Base-by-base conservation (phyloP, 2,329 filamentous ascomycete species). In the Xylariaceae sp. region DNA sequence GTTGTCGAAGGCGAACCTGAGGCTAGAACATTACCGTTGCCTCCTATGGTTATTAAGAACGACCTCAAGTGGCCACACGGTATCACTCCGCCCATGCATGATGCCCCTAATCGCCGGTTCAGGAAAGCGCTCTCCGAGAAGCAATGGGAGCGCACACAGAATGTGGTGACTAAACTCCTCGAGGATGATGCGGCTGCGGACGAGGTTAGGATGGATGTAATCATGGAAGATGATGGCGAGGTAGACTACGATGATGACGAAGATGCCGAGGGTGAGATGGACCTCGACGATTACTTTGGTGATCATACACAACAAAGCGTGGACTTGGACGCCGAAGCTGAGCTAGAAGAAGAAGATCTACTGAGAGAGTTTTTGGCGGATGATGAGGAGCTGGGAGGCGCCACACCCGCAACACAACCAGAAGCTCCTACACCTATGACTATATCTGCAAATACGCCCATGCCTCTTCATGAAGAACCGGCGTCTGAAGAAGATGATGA, bases 21-120 rank as follows among this genome's bases (percentile, higher is more conserved):
- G 66, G 86, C 86, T 1, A 75, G 79, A 64, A 77, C 75, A n/a
- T 78, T 75, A 49, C 80, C 85, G n/a, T 74, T 95, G 13, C 91
- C 91, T 1, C 71, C 77, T 49, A 86, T 90, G 63, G 79, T 95
- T 47, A 81, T 51, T 19, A 67, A 89, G 63, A 75, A 71, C 68
- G 85, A 72, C 5, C 85, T 86, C 63, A 86, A 84, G 65, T 95
- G 88, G 76, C 87, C 90, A 1, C 91, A 95, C 70, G 91, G 91
- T 30, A 76, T 96, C 18, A 94, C 90, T 1, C 89, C 91, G 5
- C 91, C 91, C 1, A 89, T 95, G 85, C 87, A 89, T 67, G 89
- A 89, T 74, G 89, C 87, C 41, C 80, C 88, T 41, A 90, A 89
- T 68, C 83, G 89, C 26, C 81, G 91, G 30, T 95, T 95, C 71